These are phyloP conservation scores for Tylopilus subfusipes DNA, from an alignment of 768 basidiomycete species.

Conservation along the genomic window DNA sequence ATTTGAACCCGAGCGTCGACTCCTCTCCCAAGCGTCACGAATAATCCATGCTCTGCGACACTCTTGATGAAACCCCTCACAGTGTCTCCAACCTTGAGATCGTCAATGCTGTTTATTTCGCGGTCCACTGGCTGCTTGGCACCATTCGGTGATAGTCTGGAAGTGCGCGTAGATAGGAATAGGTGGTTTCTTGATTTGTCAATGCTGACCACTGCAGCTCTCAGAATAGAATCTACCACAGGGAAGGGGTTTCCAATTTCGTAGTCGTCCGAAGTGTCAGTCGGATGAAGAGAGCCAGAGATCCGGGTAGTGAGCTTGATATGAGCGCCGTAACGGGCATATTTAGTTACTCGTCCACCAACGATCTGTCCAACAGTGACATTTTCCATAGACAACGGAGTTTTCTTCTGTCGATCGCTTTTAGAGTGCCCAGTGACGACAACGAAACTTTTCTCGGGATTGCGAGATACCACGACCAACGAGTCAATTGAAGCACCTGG, in stretches of 20 bases:
- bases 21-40: conserved; percentile 79
- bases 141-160: conserved; percentile 57
- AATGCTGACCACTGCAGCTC: conserved; percentile 66
- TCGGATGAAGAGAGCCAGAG: conserved; percentile 75
- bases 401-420: conserved; percentile 48
- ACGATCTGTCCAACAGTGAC: conserved; percentile 71
- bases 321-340: conserved; percentile 67
- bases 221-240: conserved; percentile 60
- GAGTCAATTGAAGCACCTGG: conserved; percentile 69
- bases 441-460: conserved; percentile 80
- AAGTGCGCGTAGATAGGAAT: conserved; percentile 76
- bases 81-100: conserved; percentile 68
- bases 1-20: conserved; percentile 93
- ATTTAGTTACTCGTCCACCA: conserved; percentile 74
- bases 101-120: conserved; percentile 58
- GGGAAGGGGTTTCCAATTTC: conserved; percentile 56
- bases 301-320: conserved; percentile 73
- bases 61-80: conserved; percentile 89
- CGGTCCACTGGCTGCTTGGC: conserved; percentile 54
- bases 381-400: conserved; percentile 58
- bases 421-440: conserved; percentile 77
- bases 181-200: conserved; percentile 66
- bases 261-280: conserved; percentile 80
- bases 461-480: conserved; percentile 86
- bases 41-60: conserved; percentile 81